These are phyloP conservation scores for Cryptomeria japonica DNA, from an alignment of 75 land plant genomes.

Conservation along the genomic window DNA sequence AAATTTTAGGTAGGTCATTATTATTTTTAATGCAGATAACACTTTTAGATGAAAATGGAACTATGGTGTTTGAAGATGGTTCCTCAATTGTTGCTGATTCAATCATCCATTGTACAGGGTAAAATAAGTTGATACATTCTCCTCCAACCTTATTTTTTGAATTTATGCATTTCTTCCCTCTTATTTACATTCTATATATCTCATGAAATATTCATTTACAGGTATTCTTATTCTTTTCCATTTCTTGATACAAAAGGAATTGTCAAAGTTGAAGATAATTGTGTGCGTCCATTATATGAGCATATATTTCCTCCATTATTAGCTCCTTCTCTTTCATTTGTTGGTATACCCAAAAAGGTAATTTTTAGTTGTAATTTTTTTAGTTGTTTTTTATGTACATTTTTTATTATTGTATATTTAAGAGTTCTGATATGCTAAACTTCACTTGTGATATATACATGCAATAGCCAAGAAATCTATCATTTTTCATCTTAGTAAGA, in stretches of 20 bases:
- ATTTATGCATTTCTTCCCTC: background rate
- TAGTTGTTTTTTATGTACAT: background rate
- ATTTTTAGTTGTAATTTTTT: background rate
- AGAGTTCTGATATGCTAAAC: background rate
- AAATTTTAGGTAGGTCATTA: constrained; percentile 35
- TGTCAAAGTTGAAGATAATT: constrained; percentile 64
- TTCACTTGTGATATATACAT: background rate
- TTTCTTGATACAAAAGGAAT: constrained; percentile 84
- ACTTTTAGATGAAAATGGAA: background rate
- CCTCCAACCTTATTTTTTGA: background rate
- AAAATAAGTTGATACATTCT: background rate
- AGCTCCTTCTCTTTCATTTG: constrained; percentile 83
- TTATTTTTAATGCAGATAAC: background rate
- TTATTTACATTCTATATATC: background rate
- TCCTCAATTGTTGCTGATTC: constrained; percentile 56
- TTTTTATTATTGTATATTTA: background rate
- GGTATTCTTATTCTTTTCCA: constrained; percentile 83
- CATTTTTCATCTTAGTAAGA: no score
- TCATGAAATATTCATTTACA: constrained; percentile 22
- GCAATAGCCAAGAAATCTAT: background rate
- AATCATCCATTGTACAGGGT: constrained; percentile 89
- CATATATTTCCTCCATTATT: constrained; percentile 83
- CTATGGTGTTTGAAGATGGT: constrained; percentile 37
- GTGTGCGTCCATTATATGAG: constrained; percentile 84
- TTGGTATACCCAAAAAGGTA: constrained; percentile 89